Evolutionary conservation across 306 rosid genomes (phyloP), one percentile per base, ranked within the genome.

Genomic region (Ziziphus jujuba): DNA sequence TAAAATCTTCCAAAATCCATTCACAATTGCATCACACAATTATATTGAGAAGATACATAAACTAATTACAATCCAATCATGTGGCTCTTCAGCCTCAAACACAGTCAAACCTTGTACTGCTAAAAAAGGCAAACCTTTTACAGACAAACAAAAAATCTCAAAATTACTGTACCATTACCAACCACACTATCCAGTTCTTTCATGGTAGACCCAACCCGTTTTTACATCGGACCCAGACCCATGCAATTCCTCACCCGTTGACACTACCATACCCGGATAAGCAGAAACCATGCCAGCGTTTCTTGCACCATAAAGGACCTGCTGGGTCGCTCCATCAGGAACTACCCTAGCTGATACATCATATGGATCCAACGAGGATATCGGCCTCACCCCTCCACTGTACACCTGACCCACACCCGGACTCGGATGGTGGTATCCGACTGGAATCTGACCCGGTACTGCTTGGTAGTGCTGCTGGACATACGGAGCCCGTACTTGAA

Each of bases 371-470:
- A 67, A 20, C 0, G 74, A 78, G 3, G 52, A 44, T 10, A 77
- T 71, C 0, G 84, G 86, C 49, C 86, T 73, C 75, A 84, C 7
- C 28, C 85, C 88, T 1, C 84, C 79, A 0, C 84, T 80, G 50
- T 81, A 88, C 2, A 75, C 65, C 68, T 84, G 93, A 47, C 89
- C 87, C 72, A 66, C 53, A 36, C 79, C 84, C 28, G 90, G 74
- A 25, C 72, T 71, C 31, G 43, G n/a, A 6, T 81, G 80, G 40
- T 76, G 92, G 63, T 85, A 92, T 60, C 87, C 82, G 0, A 79
- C 10, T 4, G 90, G 95, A 33, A 82, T 67, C 72, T 81, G 97
- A 72, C 82, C 67, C 20, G 73, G 63, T 3, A 69, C 61, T 4
- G 75, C 59, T 17, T 72, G 87, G 55, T 76, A 80, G 12, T 40